Evolutionary conservation across 805 yeast species (phyloP), one percentile per base, ranked within the genome.

Genomic region (Teunomyces gatunensis): DNA sequence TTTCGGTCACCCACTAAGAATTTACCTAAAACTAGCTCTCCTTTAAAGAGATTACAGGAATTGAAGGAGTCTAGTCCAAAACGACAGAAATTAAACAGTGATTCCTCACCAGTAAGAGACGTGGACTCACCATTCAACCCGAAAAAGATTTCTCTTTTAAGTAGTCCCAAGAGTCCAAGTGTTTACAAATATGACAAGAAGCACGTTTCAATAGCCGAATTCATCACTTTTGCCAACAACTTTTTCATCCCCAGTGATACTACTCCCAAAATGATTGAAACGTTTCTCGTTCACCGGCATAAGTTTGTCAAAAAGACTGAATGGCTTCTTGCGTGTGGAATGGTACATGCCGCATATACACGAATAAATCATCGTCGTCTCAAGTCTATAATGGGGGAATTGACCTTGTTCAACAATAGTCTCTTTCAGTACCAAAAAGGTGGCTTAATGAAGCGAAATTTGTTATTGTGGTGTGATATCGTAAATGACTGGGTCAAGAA

Each of bases 301-400:
- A 79, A 80, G 52, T 75, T 84, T 34, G 51, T 55, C n/a, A 72
- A 69, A 50, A 77, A 77, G 30, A 81, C 78, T 48, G 84, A 83
- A 34, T 85, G 90, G 89, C 80, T 82, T 6, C 61, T 86, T 18
- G 78, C 85, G 2, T 83, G 87, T 59, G 91, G 91, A 0, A 59
- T 86, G 51, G 73, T 85, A 0, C 70, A 84, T 30, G 77, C 84
- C 15, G 83, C 84, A 11, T 81, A 80, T 47, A 67, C 73, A 15
- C 70, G 82, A 12, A 71, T 85, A 28, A 81, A 83, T 59, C 74
- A 77, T 47, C 69, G 69, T 18, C 59, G 71, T 29, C 60, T 84
- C 12, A 59, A 66, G 3, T 58, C 65, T 10, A 77, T 76, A 42
- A 68, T 82, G 5, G 82, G 86, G 1, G 71, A 77, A 20, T 77